These are phyloP conservation scores for Dactylellina haptotyla DNA, from an alignment of 2,329 filamentous ascomycete species.

Conservation along the genomic window DNA sequence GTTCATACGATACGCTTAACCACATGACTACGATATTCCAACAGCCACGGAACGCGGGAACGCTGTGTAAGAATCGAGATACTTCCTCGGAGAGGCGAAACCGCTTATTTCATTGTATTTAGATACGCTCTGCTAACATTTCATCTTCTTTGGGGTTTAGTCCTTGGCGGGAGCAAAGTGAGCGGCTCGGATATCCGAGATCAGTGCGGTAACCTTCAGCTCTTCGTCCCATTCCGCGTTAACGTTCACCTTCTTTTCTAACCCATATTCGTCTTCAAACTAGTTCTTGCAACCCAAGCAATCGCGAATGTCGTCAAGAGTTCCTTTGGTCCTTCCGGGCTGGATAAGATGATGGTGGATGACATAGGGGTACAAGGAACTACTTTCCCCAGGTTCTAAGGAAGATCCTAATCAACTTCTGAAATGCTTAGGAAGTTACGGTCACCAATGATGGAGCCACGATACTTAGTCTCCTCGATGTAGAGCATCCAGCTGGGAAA, in stretches of 20 bases:
- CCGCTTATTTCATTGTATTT: background rate
- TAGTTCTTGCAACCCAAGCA: constrained; percentile 92
- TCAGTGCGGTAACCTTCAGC: constrained; percentile 77
- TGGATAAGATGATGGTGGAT: constrained; percentile 99
- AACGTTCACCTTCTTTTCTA: background rate
- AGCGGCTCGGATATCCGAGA: constrained; percentile 95
- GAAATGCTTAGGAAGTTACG: constrained; percentile 75
- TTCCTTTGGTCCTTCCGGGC: constrained; percentile 94
- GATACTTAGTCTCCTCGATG: constrained; percentile 91
- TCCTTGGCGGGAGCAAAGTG: constrained; percentile 97
- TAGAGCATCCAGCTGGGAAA: constrained; percentile 97
- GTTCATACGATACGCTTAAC: constrained; percentile 3
- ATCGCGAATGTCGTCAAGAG: constrained; percentile 99
- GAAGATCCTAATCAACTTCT: constrained; percentile 39
- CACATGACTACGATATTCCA: constrained; percentile 96
- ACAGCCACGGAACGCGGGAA: constrained; percentile 89
- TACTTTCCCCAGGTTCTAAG: constrained; percentile 17
- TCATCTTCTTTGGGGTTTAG: constrained; percentile 61
- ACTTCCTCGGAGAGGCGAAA: background rate
- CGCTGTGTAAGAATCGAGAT: constrained; percentile 73
- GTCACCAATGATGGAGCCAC: constrained; percentile 99
- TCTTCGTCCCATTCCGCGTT: background rate
- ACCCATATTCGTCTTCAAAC: background rate
- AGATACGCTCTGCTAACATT: constrained; percentile 25
- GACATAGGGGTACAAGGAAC: constrained; percentile 80